Percentiles rank a stretch among this genome's conserved stretches.
phyloP scores from a whole-genome alignment of 169 alveolate genomes.

The Perkinsus olseni region DNA sequence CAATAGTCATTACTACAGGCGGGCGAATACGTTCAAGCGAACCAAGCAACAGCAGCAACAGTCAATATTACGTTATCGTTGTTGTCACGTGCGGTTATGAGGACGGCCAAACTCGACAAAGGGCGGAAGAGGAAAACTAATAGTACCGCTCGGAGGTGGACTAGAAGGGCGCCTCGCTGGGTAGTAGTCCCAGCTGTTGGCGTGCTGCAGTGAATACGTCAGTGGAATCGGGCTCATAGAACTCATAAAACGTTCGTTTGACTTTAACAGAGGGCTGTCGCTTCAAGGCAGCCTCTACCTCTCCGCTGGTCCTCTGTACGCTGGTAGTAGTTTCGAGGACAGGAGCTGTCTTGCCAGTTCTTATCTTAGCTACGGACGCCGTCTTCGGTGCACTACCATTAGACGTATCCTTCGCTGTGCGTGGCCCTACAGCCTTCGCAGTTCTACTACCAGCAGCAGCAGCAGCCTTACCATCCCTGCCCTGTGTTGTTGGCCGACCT shows the following conservation, averaged over 20 bases:
- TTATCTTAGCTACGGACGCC: not conserved
- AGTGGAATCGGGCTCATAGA: not conserved
- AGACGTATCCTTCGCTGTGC: not conserved
- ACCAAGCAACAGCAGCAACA: not conserved
- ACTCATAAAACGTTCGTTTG: not conserved
- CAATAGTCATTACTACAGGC: not conserved
- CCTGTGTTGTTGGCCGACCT: no score
- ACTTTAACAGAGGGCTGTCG: not conserved
- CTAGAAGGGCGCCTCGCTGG: not conserved
- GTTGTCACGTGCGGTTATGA: no score
- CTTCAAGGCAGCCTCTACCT: not conserved
- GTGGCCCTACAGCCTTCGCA: not conserved
- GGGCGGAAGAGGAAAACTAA: no score
- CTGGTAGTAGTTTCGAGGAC: not conserved
- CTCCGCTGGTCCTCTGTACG: not conserved
- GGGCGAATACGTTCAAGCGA: no score
- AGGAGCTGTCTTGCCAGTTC: not conserved
- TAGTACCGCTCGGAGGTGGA: no score
- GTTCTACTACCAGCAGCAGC: no score
- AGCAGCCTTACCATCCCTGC: no score
- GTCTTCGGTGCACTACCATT: constrained; percentile 1
- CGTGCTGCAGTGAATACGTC: not conserved
- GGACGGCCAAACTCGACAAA: no score
- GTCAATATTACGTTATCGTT: not conserved
- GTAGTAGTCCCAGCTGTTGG: not conserved